Evolutionary conservation across 139 green algal species (phyloP).

Genomic region (Edaphochlamys debaryana): DNA sequence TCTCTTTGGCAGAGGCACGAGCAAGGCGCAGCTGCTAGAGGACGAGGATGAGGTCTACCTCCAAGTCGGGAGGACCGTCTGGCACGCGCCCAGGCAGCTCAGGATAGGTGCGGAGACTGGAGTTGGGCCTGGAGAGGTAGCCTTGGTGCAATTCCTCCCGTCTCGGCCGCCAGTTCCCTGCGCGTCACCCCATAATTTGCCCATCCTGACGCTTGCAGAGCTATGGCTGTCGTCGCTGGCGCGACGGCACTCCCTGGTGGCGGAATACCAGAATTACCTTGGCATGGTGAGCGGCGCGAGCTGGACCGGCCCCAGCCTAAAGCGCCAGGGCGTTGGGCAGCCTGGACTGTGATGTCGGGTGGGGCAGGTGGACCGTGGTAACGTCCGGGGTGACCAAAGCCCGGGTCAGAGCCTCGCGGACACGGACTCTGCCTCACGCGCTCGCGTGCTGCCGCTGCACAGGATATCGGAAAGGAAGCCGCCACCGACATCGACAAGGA

Average conservation of each 20-base stretch:
- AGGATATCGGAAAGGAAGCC: conserved; percentile 54
- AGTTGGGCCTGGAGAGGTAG: too few species aligned
- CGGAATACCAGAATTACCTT: conserved; percentile 22
- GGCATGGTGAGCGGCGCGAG: too few species aligned
- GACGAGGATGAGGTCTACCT: conserved; percentile 55
- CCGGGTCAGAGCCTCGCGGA: neutral
- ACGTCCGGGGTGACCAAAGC: too few species aligned
- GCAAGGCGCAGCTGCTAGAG: conserved; percentile 48
- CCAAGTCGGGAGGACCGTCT: conserved; percentile 57
- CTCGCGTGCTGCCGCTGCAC: neutral
- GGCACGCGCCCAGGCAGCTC: conserved; percentile 18
- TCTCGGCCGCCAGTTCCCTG: too few species aligned
- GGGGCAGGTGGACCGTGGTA: too few species aligned
- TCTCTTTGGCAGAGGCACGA: neutral
- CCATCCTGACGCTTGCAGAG: too few species aligned
- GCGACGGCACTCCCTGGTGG: conserved; percentile 31
- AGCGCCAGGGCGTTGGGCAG: neutral
- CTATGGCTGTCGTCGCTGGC: conserved; percentile 64
- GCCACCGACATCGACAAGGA: conserved; percentile 84
- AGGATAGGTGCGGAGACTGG: neutral
- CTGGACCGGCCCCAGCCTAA: neutral
- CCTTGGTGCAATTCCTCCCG: too few species aligned
- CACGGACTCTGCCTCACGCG: neutral
- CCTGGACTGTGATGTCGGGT: too few species aligned
- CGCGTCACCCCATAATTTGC: too few species aligned